A percentile compares a stretch with the other conserved stretches of the same genome.
Evolutionary conservation across 768 basidiomycete species (phyloP).

Genomic region (Mycena kentingensis): DNA sequence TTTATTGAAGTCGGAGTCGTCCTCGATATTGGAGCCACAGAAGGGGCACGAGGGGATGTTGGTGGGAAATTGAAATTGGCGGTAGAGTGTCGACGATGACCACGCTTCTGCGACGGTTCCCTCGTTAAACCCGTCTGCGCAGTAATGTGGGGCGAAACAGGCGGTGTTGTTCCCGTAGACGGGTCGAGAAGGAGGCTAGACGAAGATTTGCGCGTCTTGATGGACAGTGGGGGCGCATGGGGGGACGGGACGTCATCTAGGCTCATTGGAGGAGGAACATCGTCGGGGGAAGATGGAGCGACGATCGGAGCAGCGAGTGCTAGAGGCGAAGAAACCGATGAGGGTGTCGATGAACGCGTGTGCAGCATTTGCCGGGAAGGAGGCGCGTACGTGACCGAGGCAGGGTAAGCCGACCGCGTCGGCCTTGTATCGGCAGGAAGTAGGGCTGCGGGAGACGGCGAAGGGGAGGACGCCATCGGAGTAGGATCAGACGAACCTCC

Average conservation of each 20-base stretch:
- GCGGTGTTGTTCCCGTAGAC: slow-evolving; percentile 70
- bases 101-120: slow-evolving; percentile 53
- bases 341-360: slow-evolving; percentile 85
- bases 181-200: slow-evolving; percentile 63
- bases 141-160: slow-evolving; percentile 67
- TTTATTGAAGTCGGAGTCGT: slow-evolving; percentile 91
- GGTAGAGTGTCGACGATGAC: slow-evolving; percentile 73
- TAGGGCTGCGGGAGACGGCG: slow-evolving; percentile 37
- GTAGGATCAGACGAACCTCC: slow-evolving; percentile 58
- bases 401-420: slow-evolving; percentile 18
- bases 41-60: slow-evolving; percentile 80
- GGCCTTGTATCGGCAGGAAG: slow-evolving; percentile 32
- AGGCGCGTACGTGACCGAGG: slow-evolving; percentile 28
- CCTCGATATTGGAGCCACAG: slow-evolving; percentile 74
- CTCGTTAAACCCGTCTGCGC: slow-evolving; percentile 46
- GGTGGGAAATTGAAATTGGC: slow-evolving; percentile 65
- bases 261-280: slow-evolving; percentile 64
- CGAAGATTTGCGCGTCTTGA: slow-evolving; percentile 66
- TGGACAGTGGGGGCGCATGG: slow-evolving; percentile 36
- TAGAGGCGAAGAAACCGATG: slow-evolving; percentile 84
- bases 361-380: slow-evolving; percentile 51
- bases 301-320: slow-evolving; percentile 84
- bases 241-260: slow-evolving; percentile 52
- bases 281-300: slow-evolving; percentile 62
- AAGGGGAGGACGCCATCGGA: slow-evolving; percentile 63